Percentiles rank a stretch among this genome's conserved stretches.
phyloP scores from a whole-genome alignment of 169 alveolate species.

The Plasmodium gonderi region DNA sequence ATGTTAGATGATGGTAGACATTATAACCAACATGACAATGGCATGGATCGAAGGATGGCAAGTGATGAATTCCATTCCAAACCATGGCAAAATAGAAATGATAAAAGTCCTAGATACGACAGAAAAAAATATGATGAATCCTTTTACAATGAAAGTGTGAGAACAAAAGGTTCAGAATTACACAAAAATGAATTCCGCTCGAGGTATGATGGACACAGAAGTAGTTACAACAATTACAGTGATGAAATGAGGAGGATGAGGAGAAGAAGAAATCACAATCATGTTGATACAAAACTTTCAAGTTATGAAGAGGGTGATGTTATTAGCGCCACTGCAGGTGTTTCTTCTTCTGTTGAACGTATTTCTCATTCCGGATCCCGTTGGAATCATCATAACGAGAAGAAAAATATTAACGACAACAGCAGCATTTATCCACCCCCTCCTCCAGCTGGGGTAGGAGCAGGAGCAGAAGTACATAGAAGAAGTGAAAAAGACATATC shows the following conservation, averaged over 20 bases:
- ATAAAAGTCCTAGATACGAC: background rate
- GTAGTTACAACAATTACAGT: background rate
- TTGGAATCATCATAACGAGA: too few species aligned
- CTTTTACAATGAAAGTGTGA: background rate
- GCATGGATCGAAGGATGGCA: background rate
- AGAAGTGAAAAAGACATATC: too few species aligned
- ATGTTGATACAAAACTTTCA: background rate
- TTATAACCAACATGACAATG: background rate
- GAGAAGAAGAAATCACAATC: background rate
- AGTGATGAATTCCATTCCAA: background rate
- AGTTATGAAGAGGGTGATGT: too few species aligned
- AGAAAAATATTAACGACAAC: too few species aligned
- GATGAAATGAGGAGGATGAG: background rate
- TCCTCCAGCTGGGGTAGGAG: too few species aligned
- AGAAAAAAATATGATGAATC: slow-evolving; percentile 4
- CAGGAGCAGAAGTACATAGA: too few species aligned
- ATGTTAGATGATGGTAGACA: slow-evolving; percentile 25
- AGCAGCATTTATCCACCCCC: too few species aligned
- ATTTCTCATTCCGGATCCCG: too few species aligned
- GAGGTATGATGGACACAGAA: background rate
- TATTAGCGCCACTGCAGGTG: too few species aligned
- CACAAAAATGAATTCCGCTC: background rate
- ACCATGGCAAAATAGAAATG: background rate
- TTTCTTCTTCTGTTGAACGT: too few species aligned
- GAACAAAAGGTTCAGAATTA: background rate